phyloP scores from a whole-genome alignment of 2,329 filamentous ascomycete species.

The Phialocephala sp. region DNA sequence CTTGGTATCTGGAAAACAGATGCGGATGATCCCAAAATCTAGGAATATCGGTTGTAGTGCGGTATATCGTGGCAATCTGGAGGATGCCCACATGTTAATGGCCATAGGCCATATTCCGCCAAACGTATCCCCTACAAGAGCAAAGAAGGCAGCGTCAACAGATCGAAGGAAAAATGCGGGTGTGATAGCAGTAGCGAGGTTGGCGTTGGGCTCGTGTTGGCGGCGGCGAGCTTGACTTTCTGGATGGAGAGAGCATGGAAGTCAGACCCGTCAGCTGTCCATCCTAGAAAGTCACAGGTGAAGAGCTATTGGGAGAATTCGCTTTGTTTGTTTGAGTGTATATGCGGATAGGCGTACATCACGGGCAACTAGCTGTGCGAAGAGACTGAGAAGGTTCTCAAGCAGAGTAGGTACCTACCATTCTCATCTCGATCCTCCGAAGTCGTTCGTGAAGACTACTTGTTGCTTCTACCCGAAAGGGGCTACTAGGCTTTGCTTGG shows the following conservation, averaged over 20 bases:
- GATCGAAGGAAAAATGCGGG: constrained; percentile 70
- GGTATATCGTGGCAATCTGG: constrained; percentile 55
- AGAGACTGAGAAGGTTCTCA: constrained; percentile 70
- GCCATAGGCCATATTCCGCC: constrained; percentile 87
- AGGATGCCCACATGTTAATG: constrained; percentile 69
- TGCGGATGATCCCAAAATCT: too few species aligned
- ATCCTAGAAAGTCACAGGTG: constrained; percentile 44
- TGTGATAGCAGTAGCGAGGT: constrained; percentile 51
- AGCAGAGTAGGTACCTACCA: constrained; percentile 71
- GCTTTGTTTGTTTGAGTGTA: background rate
- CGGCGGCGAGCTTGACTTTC: constrained; percentile 69
- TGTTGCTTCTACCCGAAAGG: constrained; percentile 78
- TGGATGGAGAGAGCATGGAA: constrained; percentile 82
- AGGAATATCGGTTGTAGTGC: constrained; percentile 34
- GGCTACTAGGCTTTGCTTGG: constrained; percentile 67
- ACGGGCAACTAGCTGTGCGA: constrained; percentile 64
- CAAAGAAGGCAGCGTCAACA: constrained; percentile 76
- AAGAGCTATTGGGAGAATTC: constrained; percentile 66
- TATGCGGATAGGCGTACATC: constrained; percentile 45
- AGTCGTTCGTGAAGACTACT: constrained; percentile 67
- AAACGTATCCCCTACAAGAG: constrained; percentile 76
- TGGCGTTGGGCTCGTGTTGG: constrained; percentile 60
- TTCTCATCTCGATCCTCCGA: constrained; percentile 68
- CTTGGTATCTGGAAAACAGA: too few species aligned
- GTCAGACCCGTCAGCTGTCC: constrained; percentile 65